phyloP scores from a whole-genome alignment of 2,329 filamentous ascomycete species.

The Pyrenophora tritici-repentis region DNA sequence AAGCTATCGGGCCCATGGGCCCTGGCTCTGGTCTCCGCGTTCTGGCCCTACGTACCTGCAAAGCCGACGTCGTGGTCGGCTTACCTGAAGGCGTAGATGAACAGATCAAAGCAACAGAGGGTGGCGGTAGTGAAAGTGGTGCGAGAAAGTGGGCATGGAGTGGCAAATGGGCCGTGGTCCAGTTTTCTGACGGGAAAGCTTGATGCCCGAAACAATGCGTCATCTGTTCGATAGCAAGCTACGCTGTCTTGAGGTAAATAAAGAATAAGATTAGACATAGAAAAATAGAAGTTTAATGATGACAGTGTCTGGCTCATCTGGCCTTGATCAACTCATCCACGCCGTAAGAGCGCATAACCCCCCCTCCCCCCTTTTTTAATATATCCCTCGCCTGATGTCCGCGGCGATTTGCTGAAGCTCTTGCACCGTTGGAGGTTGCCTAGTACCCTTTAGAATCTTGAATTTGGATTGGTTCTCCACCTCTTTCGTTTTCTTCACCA shows the following conservation, averaged over 20 bases:
- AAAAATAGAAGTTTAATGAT: no score
- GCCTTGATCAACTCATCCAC: no score
- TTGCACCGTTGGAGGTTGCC: conserved; percentile 25
- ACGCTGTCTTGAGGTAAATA: neutral
- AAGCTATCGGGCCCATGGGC: conserved; percentile 85
- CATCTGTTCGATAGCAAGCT: neutral
- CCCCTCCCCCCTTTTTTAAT: conserved; percentile 2
- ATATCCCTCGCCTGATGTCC: conserved; percentile 26
- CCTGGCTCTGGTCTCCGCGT: conserved; percentile 80
- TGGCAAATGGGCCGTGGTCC: conserved; percentile 96
- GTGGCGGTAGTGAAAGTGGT: conserved; percentile 71
- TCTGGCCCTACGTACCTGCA: conserved; percentile 89
- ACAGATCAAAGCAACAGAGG: conserved; percentile 69
- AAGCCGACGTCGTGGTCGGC: conserved; percentile 93
- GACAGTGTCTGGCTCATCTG: no score
- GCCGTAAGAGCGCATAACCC: no score
- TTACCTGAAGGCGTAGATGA: conserved; percentile 83
- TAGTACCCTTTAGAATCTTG: conserved; percentile 1
- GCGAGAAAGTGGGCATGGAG: conserved; percentile 90
- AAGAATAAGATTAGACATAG: neutral
- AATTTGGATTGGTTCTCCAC: conserved; percentile 5
- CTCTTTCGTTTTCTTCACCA: conserved; percentile 5
- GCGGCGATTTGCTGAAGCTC: conserved; percentile 30
- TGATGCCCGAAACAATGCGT: neutral
- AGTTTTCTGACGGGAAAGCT: conserved; percentile 72